Percentiles rank a stretch among this genome's conserved stretches.
These are phyloP conservation scores for Passiflora organensis DNA, from an alignment of 345 rosid species.

Conservation along the genomic window DNA sequence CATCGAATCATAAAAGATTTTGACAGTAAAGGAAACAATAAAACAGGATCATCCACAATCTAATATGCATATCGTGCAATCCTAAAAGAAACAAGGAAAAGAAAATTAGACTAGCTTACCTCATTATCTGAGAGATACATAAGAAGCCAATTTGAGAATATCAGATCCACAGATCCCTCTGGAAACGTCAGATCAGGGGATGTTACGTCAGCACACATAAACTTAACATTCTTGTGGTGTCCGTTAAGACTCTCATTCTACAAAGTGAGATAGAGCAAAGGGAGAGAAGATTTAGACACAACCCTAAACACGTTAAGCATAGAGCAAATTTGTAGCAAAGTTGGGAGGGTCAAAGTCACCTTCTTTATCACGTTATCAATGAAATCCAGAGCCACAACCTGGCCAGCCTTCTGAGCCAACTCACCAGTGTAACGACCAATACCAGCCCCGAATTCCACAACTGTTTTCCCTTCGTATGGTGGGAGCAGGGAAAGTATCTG, in stretches of 20 bases:
- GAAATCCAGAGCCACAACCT: conserved; percentile 76
- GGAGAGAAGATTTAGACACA: too few relatives aligned
- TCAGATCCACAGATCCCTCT: conserved; percentile 64
- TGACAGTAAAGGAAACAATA: too few relatives aligned
- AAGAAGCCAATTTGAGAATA: conserved; percentile 92
- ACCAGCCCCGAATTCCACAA: conserved; percentile 94
- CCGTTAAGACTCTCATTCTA: conserved; percentile 77
- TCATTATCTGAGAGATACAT: conserved; percentile 96
- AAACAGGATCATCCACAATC: too few relatives aligned
- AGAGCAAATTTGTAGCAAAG: not conserved
- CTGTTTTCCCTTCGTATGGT: conserved; percentile 56
- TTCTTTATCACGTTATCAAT: conserved; percentile 77
- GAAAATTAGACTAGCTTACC: conserved; percentile 29
- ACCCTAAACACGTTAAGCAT: not conserved
- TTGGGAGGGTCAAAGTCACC: conserved; percentile 33
- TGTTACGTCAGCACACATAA: conserved; percentile 85
- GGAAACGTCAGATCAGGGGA: conserved; percentile 59
- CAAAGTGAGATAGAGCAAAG: conserved; percentile 10
- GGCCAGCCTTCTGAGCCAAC: conserved; percentile 73
- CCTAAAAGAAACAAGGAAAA: not conserved
- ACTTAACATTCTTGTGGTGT: conserved; percentile 71
- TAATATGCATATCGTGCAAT: not conserved
- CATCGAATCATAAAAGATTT: too few relatives aligned
- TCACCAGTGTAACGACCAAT: conserved; percentile 92
- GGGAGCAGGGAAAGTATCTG: conserved; percentile 90